A percentile compares a stretch with the other conserved stretches of the same genome.
phyloP scores from a whole-genome alignment of 768 basidiomycete genomes.

The Pleurotus platypus region DNA sequence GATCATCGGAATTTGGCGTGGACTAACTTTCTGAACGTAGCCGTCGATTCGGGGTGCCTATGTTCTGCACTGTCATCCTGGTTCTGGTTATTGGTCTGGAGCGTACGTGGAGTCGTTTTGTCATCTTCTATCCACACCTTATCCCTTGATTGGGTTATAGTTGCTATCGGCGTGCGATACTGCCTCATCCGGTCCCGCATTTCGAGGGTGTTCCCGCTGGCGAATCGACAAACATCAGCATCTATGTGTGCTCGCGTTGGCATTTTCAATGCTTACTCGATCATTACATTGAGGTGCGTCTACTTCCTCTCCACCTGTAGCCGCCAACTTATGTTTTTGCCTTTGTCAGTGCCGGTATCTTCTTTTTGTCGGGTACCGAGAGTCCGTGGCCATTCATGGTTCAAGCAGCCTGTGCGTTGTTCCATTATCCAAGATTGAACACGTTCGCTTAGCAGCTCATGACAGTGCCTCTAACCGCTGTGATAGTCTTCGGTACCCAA shows the following conservation, averaged over 20 bases:
- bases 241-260: slow-evolving; percentile 34
- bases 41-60: slow-evolving; percentile 31
- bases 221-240: slow-evolving; percentile 28
- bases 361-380: slow-evolving; percentile 28
- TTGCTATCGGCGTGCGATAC: slow-evolving; percentile 38
- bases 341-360: slow-evolving; percentile 29
- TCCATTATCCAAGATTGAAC: slow-evolving; percentile 1
- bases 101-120: slow-evolving; percentile 23
- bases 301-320: background rate
- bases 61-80: slow-evolving; percentile 40
- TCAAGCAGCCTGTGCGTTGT: slow-evolving; percentile 43
- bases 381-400: slow-evolving; percentile 39
- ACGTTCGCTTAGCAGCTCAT: slow-evolving; percentile 2
- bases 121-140: no score
- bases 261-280: slow-evolving; percentile 42
- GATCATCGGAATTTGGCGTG: background rate
- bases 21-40: slow-evolving; percentile 10
- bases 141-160: slow-evolving; percentile 22
- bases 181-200: slow-evolving; percentile 35
- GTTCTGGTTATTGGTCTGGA: slow-evolving; percentile 40
- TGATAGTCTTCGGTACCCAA: slow-evolving; percentile 47
- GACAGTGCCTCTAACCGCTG: slow-evolving; percentile 46
- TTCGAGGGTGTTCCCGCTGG: slow-evolving; percentile 37
- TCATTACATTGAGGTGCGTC: slow-evolving; percentile 39
- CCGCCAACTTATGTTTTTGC: slow-evolving; percentile 1